Evolutionary conservation across 306 rosid species (phyloP), one percentile per base, ranked within the genome.

Genomic region (Rubus idaeus): DNA sequence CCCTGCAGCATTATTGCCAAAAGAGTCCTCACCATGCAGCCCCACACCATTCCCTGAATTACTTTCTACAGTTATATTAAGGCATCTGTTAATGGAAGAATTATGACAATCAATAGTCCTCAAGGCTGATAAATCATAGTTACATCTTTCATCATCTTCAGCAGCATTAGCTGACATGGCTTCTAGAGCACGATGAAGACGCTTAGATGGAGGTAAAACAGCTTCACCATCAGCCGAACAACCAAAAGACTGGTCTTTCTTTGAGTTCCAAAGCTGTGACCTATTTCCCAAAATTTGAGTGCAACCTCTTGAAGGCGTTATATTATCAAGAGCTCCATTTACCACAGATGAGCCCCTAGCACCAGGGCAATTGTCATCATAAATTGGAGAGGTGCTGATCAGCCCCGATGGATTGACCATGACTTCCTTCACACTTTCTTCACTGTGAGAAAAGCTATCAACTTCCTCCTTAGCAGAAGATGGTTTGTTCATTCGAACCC

Each of bases 151-250:
- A 75, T 79, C 87, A 80, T 91, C 96, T 77, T 86, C 95, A 44
- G 97, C 97, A 69, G 86, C 96, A 90, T 89, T 88, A 74, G 97
- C 98, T 75, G 97, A 94, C 98, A 92, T 94, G 66, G 98, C 98
- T 89, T 94, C 97, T 66, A 94, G 81, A 83, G 98, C 98, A 47
- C 97, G 98, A 78, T 94, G 97, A 41, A 92, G 97, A 40, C 97
- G 95, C 84, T 94, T 94, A 30, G 98, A 90, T 14, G 97, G 98
- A 40, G 98, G 98, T 73, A 94, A 88, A 84, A 86, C 92, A 73
- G 98, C 94, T 88, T 94, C 98, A 30, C 84, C 91, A 67, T 90
- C 96, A 70, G 88, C 84, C 1, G 85, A 85, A 81, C 83, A 84
- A 81, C 91, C 81, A 81, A 89, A 80, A 71, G 90, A 82, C 75